Conservation (phyloP, 805 yeast species). For the Yarrowia yakushimensis region DNA sequence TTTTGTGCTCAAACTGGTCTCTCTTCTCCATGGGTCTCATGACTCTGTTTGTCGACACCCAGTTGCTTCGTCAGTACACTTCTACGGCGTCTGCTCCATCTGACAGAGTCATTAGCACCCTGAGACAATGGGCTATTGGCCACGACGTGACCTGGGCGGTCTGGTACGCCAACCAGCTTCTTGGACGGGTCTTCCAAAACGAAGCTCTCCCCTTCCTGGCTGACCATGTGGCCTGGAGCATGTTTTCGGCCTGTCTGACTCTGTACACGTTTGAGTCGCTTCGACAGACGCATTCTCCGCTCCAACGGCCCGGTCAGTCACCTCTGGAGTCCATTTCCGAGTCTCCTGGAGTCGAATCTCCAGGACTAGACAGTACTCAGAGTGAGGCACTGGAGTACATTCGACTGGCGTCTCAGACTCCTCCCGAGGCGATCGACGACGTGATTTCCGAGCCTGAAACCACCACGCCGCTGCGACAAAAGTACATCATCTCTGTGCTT, state of each 20-base stretch:
- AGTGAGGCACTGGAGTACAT: constrained; percentile 21
- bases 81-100: constrained; percentile 27
- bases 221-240: constrained; percentile 36
- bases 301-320: too few species aligned
- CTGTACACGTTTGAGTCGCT: constrained; percentile 34
- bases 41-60: constrained; percentile 33
- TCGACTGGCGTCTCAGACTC: constrained; percentile 9
- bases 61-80: constrained; percentile 31
- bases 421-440: constrained; percentile 18
- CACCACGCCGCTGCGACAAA: neutral
- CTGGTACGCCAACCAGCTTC: constrained; percentile 35
- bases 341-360: constrained; percentile 1
- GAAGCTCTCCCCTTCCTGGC: constrained; percentile 32
- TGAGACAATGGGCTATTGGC: constrained; percentile 33
- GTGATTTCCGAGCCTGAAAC: neutral
- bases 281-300: neutral
- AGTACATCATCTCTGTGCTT: neutral
- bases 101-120: constrained; percentile 27
- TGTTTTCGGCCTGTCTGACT: constrained; percentile 34
- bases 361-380: neutral
- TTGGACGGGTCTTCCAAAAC: constrained; percentile 31
- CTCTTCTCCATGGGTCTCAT: constrained; percentile 33
- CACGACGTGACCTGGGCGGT: constrained; percentile 35
- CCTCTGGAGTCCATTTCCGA: constrained; percentile 19
- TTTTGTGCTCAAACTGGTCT: constrained; percentile 35